Evolutionary conservation across 2,329 filamentous ascomycete genomes (phyloP).

Genomic region (Phialocephala subalpina): DNA sequence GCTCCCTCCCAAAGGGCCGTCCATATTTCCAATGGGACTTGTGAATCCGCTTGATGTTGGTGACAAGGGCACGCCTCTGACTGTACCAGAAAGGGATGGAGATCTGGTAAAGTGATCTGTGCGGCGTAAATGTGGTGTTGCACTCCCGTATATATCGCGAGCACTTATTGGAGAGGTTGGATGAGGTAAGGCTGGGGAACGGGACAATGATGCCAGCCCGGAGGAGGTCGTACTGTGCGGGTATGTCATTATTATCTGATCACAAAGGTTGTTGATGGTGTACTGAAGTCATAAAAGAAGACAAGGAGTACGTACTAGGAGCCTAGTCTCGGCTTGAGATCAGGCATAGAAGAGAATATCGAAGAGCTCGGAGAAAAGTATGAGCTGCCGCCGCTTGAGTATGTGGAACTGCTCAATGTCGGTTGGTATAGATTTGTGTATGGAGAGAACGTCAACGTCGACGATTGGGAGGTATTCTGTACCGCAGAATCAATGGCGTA

Average conservation of each 20-base stretch:
- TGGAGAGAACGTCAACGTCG: constrained; percentile 39
- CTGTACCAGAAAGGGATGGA: constrained; percentile 39
- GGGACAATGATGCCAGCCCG: constrained; percentile 43
- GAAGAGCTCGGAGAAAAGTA: constrained; percentile 41
- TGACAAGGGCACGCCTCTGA: constrained; percentile 43
- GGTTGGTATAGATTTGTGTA: constrained; percentile 43
- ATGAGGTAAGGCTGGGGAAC: constrained; percentile 43
- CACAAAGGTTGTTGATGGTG: constrained; percentile 27
- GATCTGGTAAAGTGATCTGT: constrained; percentile 43
- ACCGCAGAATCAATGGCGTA: constrained; percentile 43
- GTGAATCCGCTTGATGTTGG: constrained; percentile 45
- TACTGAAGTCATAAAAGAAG: constrained; percentile 22
- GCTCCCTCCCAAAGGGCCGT: constrained; percentile 34
- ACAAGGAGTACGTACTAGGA: constrained; percentile 41
- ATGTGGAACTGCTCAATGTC: constrained; percentile 41
- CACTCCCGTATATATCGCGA: constrained; percentile 43
- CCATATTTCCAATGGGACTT: constrained; percentile 44
- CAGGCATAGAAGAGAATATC: constrained; percentile 43
- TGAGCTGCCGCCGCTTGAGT: constrained; percentile 39
- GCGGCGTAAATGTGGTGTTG: constrained; percentile 41
- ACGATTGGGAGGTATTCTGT: constrained; percentile 40
- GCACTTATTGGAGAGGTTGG: constrained; percentile 40
- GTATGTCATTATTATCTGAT: constrained; percentile 41
- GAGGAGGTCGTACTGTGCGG: constrained; percentile 37
- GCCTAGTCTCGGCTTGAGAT: constrained; percentile 44